Base-by-base conservation (phyloP, 2,329 filamentous ascomycete species). In the Pseudogymnoascus sp. region DNA sequence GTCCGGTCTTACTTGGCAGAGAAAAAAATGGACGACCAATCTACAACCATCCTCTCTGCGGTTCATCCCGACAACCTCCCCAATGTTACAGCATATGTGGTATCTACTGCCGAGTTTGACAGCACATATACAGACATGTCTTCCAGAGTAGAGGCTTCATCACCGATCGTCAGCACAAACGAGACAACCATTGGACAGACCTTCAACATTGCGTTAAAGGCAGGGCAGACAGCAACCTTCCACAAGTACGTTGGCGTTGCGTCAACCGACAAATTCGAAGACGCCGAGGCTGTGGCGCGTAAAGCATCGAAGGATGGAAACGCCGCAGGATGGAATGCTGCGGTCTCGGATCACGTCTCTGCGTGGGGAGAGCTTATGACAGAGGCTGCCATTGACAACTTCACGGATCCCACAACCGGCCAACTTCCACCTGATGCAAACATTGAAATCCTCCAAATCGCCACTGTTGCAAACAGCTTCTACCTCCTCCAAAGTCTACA, bases 231-330 rank as follows among this genome's bases (percentile, higher is more conserved):
- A 0, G 77, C 83, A 2, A 82, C 78, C 1, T 74, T 90, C 53
- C 82, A 80, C 56, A 91, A 91, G 69, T 90, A 82, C 67, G 79
- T 91, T 14, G 88, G 88, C 28, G 82, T 80, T 59, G 88, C 88
- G 3, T 89, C 88, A 1, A 82, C 82, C 0, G 88, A 91, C 72
- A 87, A 86, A 0, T 91, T 90, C 69, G 65, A 75, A 0, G 75
- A 87, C 65, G 82, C 88, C 0, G 76, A 82, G 63, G 68, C 72
- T 18, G 77, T 79, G 1, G 88, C 88, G 1, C 77, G 78, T 63
- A 71, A 79, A 5, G 86, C 86, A 1, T 84, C 82, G 0, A 69
- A 76, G 5, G 72, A 74, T 1, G 87, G 78, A 40, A 76, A 78
- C 62, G 68, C 74, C 4, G 74, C 74, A 31, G 88, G 88, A 0